phyloP scores from a whole-genome alignment of 495 filamentous ascomycete species.

The Durotheca rogersii region DNA sequence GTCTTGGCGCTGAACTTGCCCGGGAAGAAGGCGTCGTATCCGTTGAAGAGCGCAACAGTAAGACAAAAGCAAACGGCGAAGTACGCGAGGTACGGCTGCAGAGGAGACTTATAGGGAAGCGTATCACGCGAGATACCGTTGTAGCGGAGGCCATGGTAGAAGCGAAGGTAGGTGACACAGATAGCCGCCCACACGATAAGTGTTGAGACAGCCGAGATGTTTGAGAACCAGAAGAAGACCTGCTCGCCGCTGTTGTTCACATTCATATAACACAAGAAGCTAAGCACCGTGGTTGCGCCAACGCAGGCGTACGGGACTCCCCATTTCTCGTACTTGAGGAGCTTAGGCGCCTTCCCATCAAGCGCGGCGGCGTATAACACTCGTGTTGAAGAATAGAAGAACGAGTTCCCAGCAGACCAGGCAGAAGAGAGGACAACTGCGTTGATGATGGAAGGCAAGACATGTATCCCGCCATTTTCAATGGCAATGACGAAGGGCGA shows the following conservation, averaged over 20 bases:
- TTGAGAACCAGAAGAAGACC: slow-evolving; percentile 61
- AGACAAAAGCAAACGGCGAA: slow-evolving; percentile 58
- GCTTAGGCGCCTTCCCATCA: slow-evolving; percentile 57
- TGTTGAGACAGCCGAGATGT: slow-evolving; percentile 57
- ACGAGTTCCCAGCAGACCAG: slow-evolving; percentile 67
- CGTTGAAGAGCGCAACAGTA: slow-evolving; percentile 55
- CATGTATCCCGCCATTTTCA: slow-evolving; percentile 60
- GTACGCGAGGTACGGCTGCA: slow-evolving; percentile 65
- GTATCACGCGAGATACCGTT: slow-evolving; percentile 56
- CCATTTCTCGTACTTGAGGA: slow-evolving; percentile 54
- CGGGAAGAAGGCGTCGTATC: slow-evolving; percentile 53
- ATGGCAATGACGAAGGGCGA: slow-evolving; percentile 63
- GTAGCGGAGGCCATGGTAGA: slow-evolving; percentile 56
- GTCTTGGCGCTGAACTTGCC: slow-evolving; percentile 48
- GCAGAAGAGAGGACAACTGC: slow-evolving; percentile 67
- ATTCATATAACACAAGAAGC: slow-evolving; percentile 57
- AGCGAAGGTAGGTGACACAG: slow-evolving; percentile 55
- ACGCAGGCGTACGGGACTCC: slow-evolving; percentile 61
- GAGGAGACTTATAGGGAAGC: slow-evolving; percentile 58
- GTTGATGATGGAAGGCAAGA: slow-evolving; percentile 68
- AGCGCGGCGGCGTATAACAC: slow-evolving; percentile 61
- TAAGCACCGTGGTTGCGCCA: slow-evolving; percentile 50
- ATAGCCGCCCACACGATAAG: slow-evolving; percentile 64
- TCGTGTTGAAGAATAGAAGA: slow-evolving; percentile 68
- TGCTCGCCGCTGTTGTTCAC: slow-evolving; percentile 47